These are phyloP conservation scores for Yarrowia sp. DNA, from an alignment of 805 yeast species.

Conservation along the genomic window DNA sequence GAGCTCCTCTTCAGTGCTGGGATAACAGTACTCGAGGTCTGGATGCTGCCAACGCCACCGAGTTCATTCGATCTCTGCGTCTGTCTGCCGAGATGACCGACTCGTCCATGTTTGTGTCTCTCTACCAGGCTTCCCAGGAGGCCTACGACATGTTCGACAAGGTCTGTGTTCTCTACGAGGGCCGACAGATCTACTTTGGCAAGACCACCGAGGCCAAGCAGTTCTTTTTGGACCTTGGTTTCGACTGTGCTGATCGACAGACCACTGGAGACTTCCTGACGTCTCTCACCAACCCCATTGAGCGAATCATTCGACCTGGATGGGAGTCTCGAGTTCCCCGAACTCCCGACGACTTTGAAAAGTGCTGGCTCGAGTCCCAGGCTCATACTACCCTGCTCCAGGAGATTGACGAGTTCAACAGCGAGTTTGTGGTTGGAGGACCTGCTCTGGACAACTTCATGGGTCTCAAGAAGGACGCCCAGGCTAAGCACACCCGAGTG, in stretches of 20 bases:
- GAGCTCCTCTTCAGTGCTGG: conserved; percentile 8
- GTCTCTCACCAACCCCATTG: conserved; percentile 52
- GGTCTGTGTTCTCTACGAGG: not conserved
- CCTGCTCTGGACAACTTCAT: conserved; percentile 33
- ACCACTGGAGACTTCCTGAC: conserved; percentile 60
- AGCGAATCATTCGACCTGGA: conserved; percentile 46
- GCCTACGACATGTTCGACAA: conserved; percentile 9
- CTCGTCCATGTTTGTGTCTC: conserved; percentile 2
- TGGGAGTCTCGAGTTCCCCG: conserved; percentile 49
- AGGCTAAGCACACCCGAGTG: conserved; percentile 37
- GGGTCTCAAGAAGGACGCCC: conserved; percentile 34
- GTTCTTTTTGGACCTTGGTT: conserved; percentile 54
- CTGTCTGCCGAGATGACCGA: conserved; percentile 6
- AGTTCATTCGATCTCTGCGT: not conserved
- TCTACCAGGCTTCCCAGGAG: conserved; percentile 5
- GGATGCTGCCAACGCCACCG: conserved; percentile 7
- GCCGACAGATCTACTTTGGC: conserved; percentile 45
- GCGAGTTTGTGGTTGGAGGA: conserved; percentile 32
- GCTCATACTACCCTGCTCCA: conserved; percentile 42
- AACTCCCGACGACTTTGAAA: conserved; percentile 51
- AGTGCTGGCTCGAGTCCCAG: conserved; percentile 48
- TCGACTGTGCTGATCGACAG: conserved; percentile 53
- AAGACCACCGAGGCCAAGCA: conserved; percentile 48
- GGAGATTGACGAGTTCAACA: conserved; percentile 43
- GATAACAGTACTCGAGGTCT: conserved; percentile 6